Evolutionary conservation across 805 yeast species (phyloP).

Genomic region (Monosporozyma aquatica): DNA sequence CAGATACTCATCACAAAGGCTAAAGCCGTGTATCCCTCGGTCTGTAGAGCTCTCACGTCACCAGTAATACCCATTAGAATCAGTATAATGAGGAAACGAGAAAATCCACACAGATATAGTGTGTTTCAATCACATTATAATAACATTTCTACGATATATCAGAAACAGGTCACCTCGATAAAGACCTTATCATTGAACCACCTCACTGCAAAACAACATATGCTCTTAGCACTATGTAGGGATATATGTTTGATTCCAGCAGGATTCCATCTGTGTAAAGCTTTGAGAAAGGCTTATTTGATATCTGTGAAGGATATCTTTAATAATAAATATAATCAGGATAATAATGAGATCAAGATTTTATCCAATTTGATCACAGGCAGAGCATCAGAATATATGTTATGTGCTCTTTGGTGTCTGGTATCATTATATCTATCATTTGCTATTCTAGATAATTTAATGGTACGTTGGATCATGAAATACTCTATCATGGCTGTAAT

Average conservation of each 20-base stretch:
- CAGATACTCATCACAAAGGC: no score
- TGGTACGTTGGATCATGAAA: conserved; percentile 89
- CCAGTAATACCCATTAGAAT: no score
- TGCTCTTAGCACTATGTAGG: conserved; percentile 66
- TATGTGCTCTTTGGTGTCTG: conserved; percentile 87
- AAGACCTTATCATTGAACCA: conserved; percentile 50
- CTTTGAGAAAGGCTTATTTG: conserved; percentile 29
- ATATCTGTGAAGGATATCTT: conserved; percentile 8
- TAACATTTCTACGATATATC: neutral
- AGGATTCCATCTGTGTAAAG: conserved; percentile 42
- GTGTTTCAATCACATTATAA: neutral
- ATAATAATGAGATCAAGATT: conserved; percentile 1
- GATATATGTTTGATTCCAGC: conserved; percentile 68
- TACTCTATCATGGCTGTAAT: conserved; percentile 85
- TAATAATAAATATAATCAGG: neutral
- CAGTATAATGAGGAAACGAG: neutral
- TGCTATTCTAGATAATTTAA: conserved; percentile 76
- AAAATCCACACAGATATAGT: neutral
- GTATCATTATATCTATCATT: conserved; percentile 81
- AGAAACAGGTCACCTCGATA: neutral
- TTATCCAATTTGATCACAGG: conserved; percentile 37
- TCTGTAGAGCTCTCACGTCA: no score
- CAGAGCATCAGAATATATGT: conserved; percentile 64
- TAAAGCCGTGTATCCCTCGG: no score
- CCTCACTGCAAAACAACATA: conserved; percentile 66